Conservation (phyloP, 805 yeast species). For the Ogataea thermomethanolica region DNA sequence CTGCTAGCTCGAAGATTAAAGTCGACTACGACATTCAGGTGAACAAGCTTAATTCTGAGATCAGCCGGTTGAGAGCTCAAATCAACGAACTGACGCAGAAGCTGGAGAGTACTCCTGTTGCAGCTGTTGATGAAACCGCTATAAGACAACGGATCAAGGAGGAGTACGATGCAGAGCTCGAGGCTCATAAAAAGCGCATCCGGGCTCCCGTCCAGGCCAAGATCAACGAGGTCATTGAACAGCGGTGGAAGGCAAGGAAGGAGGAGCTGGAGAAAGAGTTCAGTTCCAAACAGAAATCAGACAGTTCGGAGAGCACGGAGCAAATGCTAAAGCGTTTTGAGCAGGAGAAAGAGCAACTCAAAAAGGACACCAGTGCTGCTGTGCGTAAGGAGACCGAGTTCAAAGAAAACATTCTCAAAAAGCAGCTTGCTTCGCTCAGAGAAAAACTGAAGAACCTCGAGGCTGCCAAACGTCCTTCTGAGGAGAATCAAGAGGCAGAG, state of each 20-base stretch:
- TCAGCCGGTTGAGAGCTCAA: slow-evolving; percentile 15
- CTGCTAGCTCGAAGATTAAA: slow-evolving; percentile 14
- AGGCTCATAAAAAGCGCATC: slow-evolving; percentile 32
- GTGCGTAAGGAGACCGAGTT: slow-evolving; percentile 58
- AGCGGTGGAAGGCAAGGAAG: slow-evolving; percentile 32
- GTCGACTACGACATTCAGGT: slow-evolving; percentile 16
- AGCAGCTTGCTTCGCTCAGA: slow-evolving; percentile 51
- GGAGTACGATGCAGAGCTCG: slow-evolving; percentile 33
- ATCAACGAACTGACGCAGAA: slow-evolving; percentile 4
- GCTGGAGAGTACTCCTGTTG: slow-evolving; percentile 10
- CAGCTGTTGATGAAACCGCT: slow-evolving; percentile 22
- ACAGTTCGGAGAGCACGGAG: slow-evolving; percentile 5
- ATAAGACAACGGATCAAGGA: slow-evolving; percentile 23
- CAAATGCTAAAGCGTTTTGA: slow-evolving; percentile 23
- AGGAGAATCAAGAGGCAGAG: slow-evolving; percentile 15
- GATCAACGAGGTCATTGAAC: slow-evolving; percentile 35
- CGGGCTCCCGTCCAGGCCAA: slow-evolving; percentile 38
- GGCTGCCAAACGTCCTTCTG: slow-evolving; percentile 23
- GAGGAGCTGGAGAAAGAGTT: slow-evolving; percentile 35
- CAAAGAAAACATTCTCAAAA: slow-evolving; percentile 51
- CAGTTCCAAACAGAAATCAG: slow-evolving; percentile 17
- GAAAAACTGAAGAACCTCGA: slow-evolving; percentile 31
- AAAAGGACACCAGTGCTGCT: slow-evolving; percentile 44
- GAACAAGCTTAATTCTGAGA: slow-evolving; percentile 16
- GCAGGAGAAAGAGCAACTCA: slow-evolving; percentile 35